Conservation (phyloP, 1,139 yeast genomes). For the Sugiyamaella sp. region DNA sequence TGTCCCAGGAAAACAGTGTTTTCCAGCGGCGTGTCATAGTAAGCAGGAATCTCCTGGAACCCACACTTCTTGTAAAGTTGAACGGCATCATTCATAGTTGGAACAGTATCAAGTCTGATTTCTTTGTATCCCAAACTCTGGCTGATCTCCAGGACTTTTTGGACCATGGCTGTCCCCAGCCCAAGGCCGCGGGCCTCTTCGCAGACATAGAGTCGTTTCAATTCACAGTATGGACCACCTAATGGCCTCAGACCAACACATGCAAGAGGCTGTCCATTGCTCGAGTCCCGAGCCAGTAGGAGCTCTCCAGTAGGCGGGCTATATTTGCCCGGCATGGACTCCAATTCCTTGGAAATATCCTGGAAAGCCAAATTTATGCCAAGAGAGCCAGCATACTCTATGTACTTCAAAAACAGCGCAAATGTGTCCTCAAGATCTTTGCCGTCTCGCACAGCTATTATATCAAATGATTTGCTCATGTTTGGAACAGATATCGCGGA, state of each 20-base stretch:
- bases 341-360: conserved; percentile 11
- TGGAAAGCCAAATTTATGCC: conserved; percentile 14
- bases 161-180: conserved; percentile 6
- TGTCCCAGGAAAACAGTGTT: conserved; percentile 13
- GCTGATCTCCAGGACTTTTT: neutral
- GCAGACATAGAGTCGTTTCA: conserved; percentile 15
- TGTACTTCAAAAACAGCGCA: conserved; percentile 5
- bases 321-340: conserved; percentile 14
- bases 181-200: conserved; percentile 15
- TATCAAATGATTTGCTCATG: conserved; percentile 5
- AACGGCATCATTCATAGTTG: conserved; percentile 11
- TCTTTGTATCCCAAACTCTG: neutral
- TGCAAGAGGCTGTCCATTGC: neutral
- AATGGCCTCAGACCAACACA: conserved; percentile 14
- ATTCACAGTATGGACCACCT: conserved; percentile 9
- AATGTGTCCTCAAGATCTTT: neutral
- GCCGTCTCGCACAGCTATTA: neutral
- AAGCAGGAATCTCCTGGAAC: conserved; percentile 9
- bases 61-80: conserved; percentile 14
- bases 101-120: conserved; percentile 13
- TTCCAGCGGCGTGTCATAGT: conserved; percentile 17
- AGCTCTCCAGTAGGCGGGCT: conserved; percentile 11
- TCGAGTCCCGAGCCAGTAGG: conserved; percentile 4
- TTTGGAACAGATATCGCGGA: neutral
- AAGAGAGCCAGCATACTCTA: conserved; percentile 9